Percentiles rank a stretch among this genome's conserved stretches.
phyloP scores from a whole-genome alignment of 192 early-diverging fungal genomes.

The Coemansia sp. region DNA sequence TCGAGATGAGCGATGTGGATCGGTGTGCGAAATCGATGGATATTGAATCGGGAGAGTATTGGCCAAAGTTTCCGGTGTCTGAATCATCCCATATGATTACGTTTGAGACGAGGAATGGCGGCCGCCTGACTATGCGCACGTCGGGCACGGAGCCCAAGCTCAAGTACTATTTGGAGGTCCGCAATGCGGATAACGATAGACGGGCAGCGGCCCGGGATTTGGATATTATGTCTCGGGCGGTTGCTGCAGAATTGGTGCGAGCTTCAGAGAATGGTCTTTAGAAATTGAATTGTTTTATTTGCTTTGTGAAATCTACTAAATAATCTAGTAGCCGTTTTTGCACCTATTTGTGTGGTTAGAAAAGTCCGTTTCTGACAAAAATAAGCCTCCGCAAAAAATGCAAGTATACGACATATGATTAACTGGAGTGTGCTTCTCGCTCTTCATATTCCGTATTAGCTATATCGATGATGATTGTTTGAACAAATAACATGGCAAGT shows the following conservation, averaged over 20 bases:
- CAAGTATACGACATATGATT: no score
- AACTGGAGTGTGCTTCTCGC: no score
- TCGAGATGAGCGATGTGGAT: conserved; percentile 66
- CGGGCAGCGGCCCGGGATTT: conserved; percentile 51
- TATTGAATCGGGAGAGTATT: conserved; percentile 26
- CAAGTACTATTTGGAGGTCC: conserved; percentile 79
- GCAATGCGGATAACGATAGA: conserved; percentile 43
- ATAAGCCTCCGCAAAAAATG: no score
- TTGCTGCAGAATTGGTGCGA: conserved; percentile 47
- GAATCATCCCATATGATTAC: conserved; percentile 88
- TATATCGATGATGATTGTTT: no score
- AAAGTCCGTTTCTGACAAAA: no score
- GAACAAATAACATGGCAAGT: no score
- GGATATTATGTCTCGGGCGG: conserved; percentile 52
- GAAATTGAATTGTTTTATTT: no score
- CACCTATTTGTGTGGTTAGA: no score
- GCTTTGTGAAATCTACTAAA: no score
- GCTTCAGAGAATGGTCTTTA: conserved; percentile 29
- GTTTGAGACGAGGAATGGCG: conserved; percentile 69
- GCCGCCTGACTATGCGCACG: conserved; percentile 65
- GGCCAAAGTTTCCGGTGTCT: conserved; percentile 72
- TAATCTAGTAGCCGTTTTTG: no score
- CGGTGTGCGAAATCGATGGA: background rate
- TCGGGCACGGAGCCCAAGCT: conserved; percentile 91
- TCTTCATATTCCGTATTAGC: no score